Conservation (phyloP, 73 alveolate species). For the Effrenium voratum region DNA sequence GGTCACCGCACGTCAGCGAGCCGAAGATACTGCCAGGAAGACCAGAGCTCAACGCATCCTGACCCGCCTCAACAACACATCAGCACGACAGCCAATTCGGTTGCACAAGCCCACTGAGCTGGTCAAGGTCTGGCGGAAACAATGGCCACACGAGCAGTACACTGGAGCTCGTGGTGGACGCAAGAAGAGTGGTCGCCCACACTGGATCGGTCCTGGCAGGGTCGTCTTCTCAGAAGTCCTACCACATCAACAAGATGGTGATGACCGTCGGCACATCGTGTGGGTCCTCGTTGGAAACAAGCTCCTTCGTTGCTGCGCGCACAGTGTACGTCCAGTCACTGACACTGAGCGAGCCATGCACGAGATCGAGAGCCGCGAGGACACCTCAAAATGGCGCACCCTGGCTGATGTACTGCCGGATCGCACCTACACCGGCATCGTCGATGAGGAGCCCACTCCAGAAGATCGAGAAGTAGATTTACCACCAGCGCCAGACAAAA, state of each 20-base stretch:
- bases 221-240: not conserved
- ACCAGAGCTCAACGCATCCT: too few relatives aligned
- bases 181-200: not conserved
- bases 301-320: not conserved
- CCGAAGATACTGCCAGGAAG: too few relatives aligned
- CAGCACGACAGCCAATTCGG: too few relatives aligned
- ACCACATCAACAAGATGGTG: not conserved
- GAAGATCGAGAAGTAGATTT: not conserved
- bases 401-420: not conserved
- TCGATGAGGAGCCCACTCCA: not conserved
- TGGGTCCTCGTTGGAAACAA: not conserved
- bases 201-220: not conserved
- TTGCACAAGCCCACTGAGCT: too few relatives aligned
- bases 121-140: too few relatives aligned
- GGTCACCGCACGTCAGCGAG: too few relatives aligned
- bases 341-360: not conserved
- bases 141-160: too few relatives aligned
- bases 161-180: not conserved
- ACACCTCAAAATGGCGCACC: not conserved
- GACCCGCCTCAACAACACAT: too few relatives aligned
- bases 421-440: not conserved
- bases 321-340: not conserved
- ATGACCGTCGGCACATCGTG: not conserved
- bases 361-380: not conserved
- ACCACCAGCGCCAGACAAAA: not conserved